A percentile compares a stretch with the other conserved stretches of the same genome.
Evolutionary conservation across 352 stramenopile species (phyloP).

Genomic region (Phytophthora cryptogea): DNA sequence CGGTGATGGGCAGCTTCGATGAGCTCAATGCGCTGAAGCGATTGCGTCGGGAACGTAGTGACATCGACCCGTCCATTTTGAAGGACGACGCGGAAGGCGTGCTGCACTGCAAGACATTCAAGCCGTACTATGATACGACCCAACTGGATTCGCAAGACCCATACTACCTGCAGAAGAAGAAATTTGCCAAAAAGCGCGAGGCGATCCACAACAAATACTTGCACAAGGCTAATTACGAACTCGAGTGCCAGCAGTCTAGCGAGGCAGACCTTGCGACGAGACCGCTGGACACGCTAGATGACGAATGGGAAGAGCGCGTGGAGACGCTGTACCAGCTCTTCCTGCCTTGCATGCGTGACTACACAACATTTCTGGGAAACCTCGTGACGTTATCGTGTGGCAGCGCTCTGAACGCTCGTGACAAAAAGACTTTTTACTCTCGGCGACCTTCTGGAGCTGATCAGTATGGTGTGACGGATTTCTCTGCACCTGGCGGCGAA

Average conservation of each 20-base stretch:
- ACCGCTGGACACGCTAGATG: constrained; percentile 55
- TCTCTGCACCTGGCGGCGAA: constrained; percentile 44
- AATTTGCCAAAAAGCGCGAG: constrained; percentile 65
- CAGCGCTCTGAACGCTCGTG: constrained; percentile 65
- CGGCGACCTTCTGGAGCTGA: constrained; percentile 57
- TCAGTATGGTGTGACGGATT: constrained; percentile 57
- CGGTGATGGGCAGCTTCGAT: constrained; percentile 56
- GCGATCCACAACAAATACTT: constrained; percentile 77
- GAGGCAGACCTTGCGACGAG: constrained; percentile 52
- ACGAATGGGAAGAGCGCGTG: constrained; percentile 74
- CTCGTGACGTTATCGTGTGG: constrained; percentile 70
- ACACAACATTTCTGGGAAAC: constrained; percentile 68
- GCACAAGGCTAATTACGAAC: constrained; percentile 64
- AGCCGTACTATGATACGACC: constrained; percentile 50
- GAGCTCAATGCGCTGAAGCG: constrained; percentile 61
- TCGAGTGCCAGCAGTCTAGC: constrained; percentile 48
- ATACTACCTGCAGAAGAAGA: constrained; percentile 75
- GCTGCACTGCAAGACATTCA: constrained; percentile 72
- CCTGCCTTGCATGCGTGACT: constrained; percentile 71
- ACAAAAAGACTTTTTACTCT: constrained; percentile 85
- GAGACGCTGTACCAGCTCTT: constrained; percentile 77
- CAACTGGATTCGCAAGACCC: constrained; percentile 64
- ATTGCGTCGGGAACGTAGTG: constrained; percentile 46
- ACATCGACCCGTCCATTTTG: constrained; percentile 43
- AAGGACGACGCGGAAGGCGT: constrained; percentile 58